These are phyloP conservation scores for Ogataea siamensis DNA, from an alignment of 805 yeast species.

Conservation along the genomic window DNA sequence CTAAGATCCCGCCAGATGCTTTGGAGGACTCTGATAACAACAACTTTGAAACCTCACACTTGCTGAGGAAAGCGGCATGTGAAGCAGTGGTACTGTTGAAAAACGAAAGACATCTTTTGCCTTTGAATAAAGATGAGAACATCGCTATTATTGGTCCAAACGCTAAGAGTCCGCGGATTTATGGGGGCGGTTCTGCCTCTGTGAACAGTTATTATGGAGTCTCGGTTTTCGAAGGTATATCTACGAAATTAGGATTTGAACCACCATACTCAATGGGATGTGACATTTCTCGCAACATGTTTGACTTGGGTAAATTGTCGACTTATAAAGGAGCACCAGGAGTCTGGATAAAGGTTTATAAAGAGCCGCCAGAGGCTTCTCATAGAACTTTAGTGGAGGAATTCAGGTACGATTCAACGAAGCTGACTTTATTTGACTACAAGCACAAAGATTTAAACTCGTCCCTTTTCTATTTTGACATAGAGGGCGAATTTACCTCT, in stretches of 20 bases:
- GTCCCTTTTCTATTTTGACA: constrained; percentile 36
- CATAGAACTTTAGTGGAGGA: constrained; percentile 32
- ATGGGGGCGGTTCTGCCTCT: constrained; percentile 66
- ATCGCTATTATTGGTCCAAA: constrained; percentile 62
- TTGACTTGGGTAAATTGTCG: constrained; percentile 17
- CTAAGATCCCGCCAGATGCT: constrained; percentile 43
- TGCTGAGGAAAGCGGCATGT: constrained; percentile 44
- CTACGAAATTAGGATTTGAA: constrained; percentile 24
- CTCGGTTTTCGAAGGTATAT: constrained; percentile 19
- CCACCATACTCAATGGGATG: constrained; percentile 37
- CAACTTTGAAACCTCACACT: constrained; percentile 45
- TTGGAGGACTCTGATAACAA: constrained; percentile 41
- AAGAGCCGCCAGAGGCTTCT: constrained; percentile 26
- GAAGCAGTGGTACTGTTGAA: constrained; percentile 59
- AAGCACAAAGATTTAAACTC: constrained; percentile 20
- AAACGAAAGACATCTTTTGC: constrained; percentile 47
- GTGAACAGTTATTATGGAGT: constrained; percentile 25
- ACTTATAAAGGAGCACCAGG: constrained; percentile 20
- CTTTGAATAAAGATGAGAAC: constrained; percentile 41
- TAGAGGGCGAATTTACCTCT: constrained; percentile 39
- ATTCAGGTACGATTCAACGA: constrained; percentile 20
- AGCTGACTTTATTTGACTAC: constrained; percentile 26
- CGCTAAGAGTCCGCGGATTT: constrained; percentile 46
- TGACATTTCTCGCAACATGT: constrained; percentile 22
- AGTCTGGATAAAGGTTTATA: constrained; percentile 14